Conservation (phyloP, 768 basidiomycete genomes). For the Melanogaster broomeanus region DNA sequence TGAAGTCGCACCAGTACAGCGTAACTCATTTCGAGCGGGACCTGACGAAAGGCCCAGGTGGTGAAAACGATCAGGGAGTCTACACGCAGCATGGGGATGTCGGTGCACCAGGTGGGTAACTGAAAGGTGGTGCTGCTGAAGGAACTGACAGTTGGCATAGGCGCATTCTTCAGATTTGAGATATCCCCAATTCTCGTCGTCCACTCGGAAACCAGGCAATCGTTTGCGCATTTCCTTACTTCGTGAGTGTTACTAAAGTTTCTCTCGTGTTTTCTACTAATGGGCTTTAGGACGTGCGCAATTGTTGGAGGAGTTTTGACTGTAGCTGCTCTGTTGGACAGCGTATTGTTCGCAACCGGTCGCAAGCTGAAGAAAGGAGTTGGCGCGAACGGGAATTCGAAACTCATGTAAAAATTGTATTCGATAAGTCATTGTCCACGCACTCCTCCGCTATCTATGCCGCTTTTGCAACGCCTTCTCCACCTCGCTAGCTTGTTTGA, state of each 20-base stretch:
- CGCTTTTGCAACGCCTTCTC: not conserved
- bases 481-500: no score
- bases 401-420: slow-evolving; percentile 31
- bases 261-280: not conserved
- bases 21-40: slow-evolving; percentile 97
- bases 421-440: slow-evolving; percentile 4
- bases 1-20: slow-evolving; percentile 94
- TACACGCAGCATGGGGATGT: slow-evolving; percentile 71
- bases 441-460: slow-evolving; percentile 18
- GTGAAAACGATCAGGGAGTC: slow-evolving; percentile 62
- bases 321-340: slow-evolving; percentile 86
- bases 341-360: slow-evolving; percentile 81
- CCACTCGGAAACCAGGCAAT: slow-evolving; percentile 88
- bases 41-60: slow-evolving; percentile 60
- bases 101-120: slow-evolving; percentile 64
- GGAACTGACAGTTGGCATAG: slow-evolving; percentile 30
- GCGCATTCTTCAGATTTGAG: slow-evolving; percentile 92
- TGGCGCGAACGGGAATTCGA: slow-evolving; percentile 28
- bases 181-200: slow-evolving; percentile 96
- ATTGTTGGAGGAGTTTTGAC: slow-evolving; percentile 98
- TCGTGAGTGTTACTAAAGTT: slow-evolving; percentile 61
- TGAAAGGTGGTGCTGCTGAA: not conserved
- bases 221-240: slow-evolving; percentile 97
- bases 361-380: slow-evolving; percentile 68
- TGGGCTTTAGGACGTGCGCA: slow-evolving; percentile 76